These are phyloP conservation scores for Albugo candida DNA, from an alignment of 352 stramenopile genomes.

Conservation along the genomic window DNA sequence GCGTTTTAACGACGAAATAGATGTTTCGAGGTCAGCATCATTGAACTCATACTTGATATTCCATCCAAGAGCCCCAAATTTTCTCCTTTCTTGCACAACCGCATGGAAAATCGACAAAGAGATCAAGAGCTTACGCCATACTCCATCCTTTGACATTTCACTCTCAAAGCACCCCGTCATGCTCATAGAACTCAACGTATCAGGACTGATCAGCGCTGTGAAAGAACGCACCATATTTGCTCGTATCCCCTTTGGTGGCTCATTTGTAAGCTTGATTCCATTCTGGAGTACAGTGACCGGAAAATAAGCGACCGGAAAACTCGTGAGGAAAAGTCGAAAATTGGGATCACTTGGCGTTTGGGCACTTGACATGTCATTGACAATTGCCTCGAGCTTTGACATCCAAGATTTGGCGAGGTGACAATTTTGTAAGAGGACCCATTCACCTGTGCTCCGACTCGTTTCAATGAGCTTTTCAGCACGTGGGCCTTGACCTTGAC, in stretches of 20 bases:
- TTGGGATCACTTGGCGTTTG: too few species aligned
- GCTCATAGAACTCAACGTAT: constrained; percentile 38
- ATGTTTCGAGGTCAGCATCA: constrained; percentile 89
- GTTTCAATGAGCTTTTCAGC: constrained; percentile 81
- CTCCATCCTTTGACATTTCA: constrained; percentile 28
- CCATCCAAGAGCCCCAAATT: constrained; percentile 88
- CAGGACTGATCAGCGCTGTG: constrained; percentile 67
- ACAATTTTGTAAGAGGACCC: constrained; percentile 89
- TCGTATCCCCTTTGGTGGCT: constrained; percentile 81
- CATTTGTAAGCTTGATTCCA: constrained; percentile 86
- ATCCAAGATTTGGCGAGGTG: constrained; percentile 90
- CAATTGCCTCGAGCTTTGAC: constrained; percentile 81
- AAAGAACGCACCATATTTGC: constrained; percentile 81
- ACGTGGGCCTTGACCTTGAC: constrained; percentile 81
- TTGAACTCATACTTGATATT: constrained; percentile 95
- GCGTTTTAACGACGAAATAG: constrained; percentile 71
- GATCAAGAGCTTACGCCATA: constrained; percentile 82
- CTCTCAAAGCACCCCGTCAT: constrained; percentile 36
- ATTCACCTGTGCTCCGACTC: constrained; percentile 71
- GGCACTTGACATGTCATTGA: constrained; percentile 55
- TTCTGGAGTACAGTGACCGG: constrained; percentile 85
- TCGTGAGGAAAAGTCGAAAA: constrained; percentile 87
- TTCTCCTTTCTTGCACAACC: constrained; percentile 85
- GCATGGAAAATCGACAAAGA: constrained; percentile 88
- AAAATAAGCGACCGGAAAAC: constrained; percentile 83